Evolutionary conservation across 2,329 filamentous ascomycete genomes (phyloP).

Genomic region (Dactylonectria macrodidyma): DNA sequence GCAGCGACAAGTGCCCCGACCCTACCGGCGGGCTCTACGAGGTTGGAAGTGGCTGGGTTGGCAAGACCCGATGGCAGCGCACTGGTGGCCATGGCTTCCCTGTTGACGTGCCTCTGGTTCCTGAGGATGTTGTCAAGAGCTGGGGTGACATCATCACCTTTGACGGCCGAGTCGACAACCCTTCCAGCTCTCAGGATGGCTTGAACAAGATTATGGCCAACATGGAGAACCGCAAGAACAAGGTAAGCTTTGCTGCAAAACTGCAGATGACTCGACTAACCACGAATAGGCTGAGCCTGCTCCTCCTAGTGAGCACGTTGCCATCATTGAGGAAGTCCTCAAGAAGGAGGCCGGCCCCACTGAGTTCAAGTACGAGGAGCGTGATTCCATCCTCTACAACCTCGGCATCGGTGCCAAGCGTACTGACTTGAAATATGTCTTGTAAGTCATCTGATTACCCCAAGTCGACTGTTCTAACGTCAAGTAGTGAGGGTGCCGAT

Average conservation of each 20-base stretch:
- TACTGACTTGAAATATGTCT: slow-evolving; percentile 88
- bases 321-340: slow-evolving; percentile 83
- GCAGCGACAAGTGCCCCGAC: slow-evolving; percentile 87
- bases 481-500: slow-evolving; percentile 81
- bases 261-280: no score
- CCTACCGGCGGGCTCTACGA: slow-evolving; percentile 93
- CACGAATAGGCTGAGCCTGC: slow-evolving; percentile 29
- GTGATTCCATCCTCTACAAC: slow-evolving; percentile 95
- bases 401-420: slow-evolving; percentile 93
- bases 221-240: slow-evolving; percentile 80
- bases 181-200: slow-evolving; percentile 82
- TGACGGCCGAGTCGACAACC: slow-evolving; percentile 89
- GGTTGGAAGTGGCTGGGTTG: slow-evolving; percentile 94
- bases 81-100: slow-evolving; percentile 93
- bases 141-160: slow-evolving; percentile 90
- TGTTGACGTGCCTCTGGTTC: slow-evolving; percentile 84
- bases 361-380: slow-evolving; percentile 86
- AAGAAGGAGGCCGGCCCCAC: slow-evolving; percentile 79
- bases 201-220: slow-evolving; percentile 85
- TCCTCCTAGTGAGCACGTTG: slow-evolving; percentile 76
- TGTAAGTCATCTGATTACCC: slow-evolving; percentile 58
- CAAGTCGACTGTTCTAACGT: slow-evolving; percentile 14
- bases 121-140: slow-evolving; percentile 83
- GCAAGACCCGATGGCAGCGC: slow-evolving; percentile 94
- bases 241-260: slow-evolving; percentile 48